A percentile compares a stretch with the other conserved stretches of the same genome.
Evolutionary conservation across 768 basidiomycete genomes (phyloP).

Genomic region (Coprinopsis marcescibilis): DNA sequence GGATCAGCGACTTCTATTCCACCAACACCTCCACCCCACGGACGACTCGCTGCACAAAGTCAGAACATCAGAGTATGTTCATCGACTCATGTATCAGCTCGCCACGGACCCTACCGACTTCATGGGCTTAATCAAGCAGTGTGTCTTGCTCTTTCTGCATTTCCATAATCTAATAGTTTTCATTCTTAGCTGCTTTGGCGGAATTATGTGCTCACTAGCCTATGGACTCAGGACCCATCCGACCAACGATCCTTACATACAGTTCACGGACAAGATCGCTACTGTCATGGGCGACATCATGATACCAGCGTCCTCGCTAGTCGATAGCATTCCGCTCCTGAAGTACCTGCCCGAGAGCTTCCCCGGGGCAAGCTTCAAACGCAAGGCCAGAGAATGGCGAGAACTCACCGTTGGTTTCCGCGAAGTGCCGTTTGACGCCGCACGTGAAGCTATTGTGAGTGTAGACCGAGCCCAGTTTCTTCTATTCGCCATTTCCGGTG

Average conservation of each 20-base stretch:
- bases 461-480: no score
- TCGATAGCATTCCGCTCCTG: slow-evolving; percentile 37
- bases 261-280: slow-evolving; percentile 32
- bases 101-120: background rate
- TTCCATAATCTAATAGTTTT: background rate
- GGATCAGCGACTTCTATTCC: background rate
- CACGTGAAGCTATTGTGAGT: background rate
- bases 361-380: slow-evolving; percentile 55
- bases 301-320: slow-evolving; percentile 36
- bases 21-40: background rate
- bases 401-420: slow-evolving; percentile 29
- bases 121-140: background rate
- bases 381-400: slow-evolving; percentile 42
- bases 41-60: background rate
- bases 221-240: slow-evolving; percentile 41
- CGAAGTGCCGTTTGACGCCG: slow-evolving; percentile 27
- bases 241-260: slow-evolving; percentile 37
- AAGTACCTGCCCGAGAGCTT: slow-evolving; percentile 48
- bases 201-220: slow-evolving; percentile 33
- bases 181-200: slow-evolving; percentile 22
- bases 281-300: slow-evolving; percentile 27
- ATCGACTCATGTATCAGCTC: background rate
- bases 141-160: background rate
- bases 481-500: no score
- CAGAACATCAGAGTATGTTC: background rate